Evolutionary conservation across 768 basidiomycete genomes (phyloP), one percentile per base, ranked within the genome.

Genomic region (Rhodotorula kratochvilovae): DNA sequence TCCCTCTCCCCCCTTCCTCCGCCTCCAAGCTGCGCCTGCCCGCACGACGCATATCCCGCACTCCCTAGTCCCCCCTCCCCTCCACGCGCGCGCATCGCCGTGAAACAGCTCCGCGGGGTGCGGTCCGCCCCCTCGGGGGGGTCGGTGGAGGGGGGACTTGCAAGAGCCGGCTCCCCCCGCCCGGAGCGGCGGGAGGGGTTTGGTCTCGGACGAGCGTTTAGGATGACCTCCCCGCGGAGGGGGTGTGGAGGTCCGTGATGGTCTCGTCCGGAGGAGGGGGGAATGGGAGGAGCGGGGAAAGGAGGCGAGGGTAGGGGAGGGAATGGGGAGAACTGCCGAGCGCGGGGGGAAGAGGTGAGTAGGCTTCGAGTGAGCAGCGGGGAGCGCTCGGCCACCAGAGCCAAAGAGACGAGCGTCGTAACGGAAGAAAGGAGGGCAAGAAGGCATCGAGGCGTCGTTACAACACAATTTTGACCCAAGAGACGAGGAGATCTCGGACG

Each of bases 131-230:
- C 45, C 16, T 46, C 39, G 39, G 13, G 13, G 6, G 39, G 13
- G 13, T 46, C 15, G 45, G 45, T 46, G 45, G 45, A 46, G 16
- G 45, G 45, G 45, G 45, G 21, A 46, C 45, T 46, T 46, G 45
- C 45, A 46, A 46, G 45, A 46, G 45, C 45, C 45, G 45, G 45
- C n/a, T n/a, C 45, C 17, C 45, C 17, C 45, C 45, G 21, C 45
- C 45, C 45, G 45, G 53, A 39, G 39, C 39, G 39, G 51, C 51
- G 51, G n/a, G n/a, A n/a, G n/a, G n/a, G 16, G 12, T 16, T 56
- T 23, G 55, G 19, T 56, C 19, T 56, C 11, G 55, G 55, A 56
- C 55, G 55, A 56, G 55, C 55, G 55, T 56, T 56, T 56, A 56
- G 17, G 55, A 21, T 23, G 55, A 56, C 55, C 55, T 35, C 55